phyloP scores from a whole-genome alignment of 495 filamentous ascomycete genomes.

The Opeltia flavorubescens region DNA sequence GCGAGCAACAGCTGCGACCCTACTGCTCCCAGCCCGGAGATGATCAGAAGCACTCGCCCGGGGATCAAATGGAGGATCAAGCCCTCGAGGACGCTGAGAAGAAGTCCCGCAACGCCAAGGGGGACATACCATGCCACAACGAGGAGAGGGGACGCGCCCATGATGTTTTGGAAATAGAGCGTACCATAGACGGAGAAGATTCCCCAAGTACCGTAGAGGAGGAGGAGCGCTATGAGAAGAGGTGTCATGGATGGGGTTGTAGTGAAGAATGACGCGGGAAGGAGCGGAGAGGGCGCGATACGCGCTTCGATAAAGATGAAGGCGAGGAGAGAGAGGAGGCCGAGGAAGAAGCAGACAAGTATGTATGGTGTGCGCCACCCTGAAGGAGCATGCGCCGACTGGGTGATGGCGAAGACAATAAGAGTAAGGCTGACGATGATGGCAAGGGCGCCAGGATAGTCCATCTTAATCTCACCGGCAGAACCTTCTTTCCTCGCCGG shows the following conservation, averaged over 20 bases:
- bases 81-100: constrained; percentile 58
- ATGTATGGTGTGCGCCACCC: constrained; percentile 68
- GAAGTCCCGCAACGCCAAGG: constrained; percentile 59
- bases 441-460: constrained; percentile 52
- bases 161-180: constrained; percentile 56
- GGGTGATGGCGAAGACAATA: constrained; percentile 66
- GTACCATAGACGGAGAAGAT: constrained; percentile 68
- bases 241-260: constrained; percentile 57
- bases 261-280: constrained; percentile 67
- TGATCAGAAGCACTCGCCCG: constrained; percentile 53
- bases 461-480: constrained; percentile 41
- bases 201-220: constrained; percentile 62
- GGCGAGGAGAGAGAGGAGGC: constrained; percentile 35
- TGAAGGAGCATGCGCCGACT: constrained; percentile 51
- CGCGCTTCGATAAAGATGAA: constrained; percentile 66
- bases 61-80: constrained; percentile 63
- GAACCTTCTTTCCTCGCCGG: constrained; percentile 34
- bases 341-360: constrained; percentile 42
- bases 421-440: constrained; percentile 55
- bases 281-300: constrained; percentile 55
- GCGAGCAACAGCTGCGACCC: constrained; percentile 57
- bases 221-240: constrained; percentile 51
- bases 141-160: constrained; percentile 50
- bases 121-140: constrained; percentile 70
- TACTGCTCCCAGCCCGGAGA: constrained; percentile 53